Evolutionary conservation across 2,329 filamentous ascomycete species (phyloP), one percentile per base, ranked within the genome.

Genomic region (Venturia aucupariae): DNA sequence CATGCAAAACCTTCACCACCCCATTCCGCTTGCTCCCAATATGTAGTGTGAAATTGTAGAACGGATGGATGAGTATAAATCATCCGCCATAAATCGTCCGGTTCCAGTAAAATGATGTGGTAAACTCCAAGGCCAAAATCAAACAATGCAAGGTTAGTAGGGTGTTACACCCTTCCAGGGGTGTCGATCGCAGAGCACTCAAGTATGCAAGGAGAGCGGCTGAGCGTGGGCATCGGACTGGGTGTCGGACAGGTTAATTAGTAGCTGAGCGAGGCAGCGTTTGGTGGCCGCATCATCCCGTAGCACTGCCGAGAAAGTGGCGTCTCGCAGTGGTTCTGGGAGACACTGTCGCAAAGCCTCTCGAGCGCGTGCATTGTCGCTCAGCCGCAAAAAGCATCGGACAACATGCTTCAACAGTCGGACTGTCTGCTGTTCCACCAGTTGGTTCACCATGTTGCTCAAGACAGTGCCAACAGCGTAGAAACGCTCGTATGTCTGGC

Each of bases 261-360:
- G 83, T 10, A 99, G 86, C 77, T 97, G 94, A n/a, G 92, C 90
- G 41, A 99, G 87, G 76, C 94, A 99, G 66, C 94, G 88, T 81
- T 99, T 99, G 0, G 94, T 99, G 1, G 94, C 94, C 17, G 94
- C 94, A 73, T 99, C 94, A 72, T 99, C 94, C 65, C 94, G 90
- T 41, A 99, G 86, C 55, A 99, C 94, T 0, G 92, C 93, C 10
- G 92, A 96, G 75, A 99, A 99, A 1, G 94, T 99, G 8, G 93
- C 92, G 75, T 99, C 94, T 60, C 94, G 89, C n/a, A 99, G 86
- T n/a, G 94, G 94, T 72, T 99, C 94, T 0, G 94, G 94, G 15
- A 99, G 87, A 73, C 94, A 99, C 77, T 99, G 94, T 51, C 94
- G 86, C 27, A 99, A 84, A 57, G 94, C 94, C 76, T 99, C 94